Evolutionary conservation across 148 eudicot genomes (phyloP).

Genomic region (Rhododendron ferrugineum): DNA sequence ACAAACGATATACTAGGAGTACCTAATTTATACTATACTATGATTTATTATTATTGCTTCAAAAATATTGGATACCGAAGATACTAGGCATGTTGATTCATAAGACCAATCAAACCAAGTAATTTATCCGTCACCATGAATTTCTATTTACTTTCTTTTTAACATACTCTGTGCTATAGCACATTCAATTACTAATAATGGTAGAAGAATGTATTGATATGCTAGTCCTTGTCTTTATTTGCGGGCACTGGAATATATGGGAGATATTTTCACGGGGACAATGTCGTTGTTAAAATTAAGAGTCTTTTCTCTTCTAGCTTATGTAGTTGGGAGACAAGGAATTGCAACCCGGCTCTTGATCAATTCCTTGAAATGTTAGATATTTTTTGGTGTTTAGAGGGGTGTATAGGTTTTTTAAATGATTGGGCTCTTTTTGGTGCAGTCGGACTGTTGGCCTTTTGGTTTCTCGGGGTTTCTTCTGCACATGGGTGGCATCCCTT

Average conservation of each 20-base stretch:
- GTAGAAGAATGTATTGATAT: not conserved
- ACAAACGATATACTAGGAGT: not conserved
- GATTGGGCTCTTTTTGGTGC: not conserved
- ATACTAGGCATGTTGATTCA: not conserved
- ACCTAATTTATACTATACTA: not conserved
- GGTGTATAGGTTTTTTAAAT: no score
- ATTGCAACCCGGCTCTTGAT: no score
- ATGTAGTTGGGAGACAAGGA: no score
- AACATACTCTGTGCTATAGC: not conserved
- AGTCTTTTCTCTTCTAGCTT: not conserved
- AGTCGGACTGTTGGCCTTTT: not conserved
- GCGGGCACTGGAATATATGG: not conserved
- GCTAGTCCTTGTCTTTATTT: not conserved
- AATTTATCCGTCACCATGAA: not conserved
- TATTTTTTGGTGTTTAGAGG: no score
- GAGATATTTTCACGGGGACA: not conserved
- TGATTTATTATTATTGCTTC: not conserved
- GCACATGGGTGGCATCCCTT: not conserved
- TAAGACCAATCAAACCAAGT: not conserved
- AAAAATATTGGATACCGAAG: not conserved
- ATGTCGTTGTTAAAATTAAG: not conserved
- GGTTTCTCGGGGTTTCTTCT: not conserved
- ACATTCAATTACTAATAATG: not conserved
- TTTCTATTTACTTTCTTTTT: not conserved
- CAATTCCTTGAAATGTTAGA: no score